Conservation (phyloP, 2,329 filamentous ascomycete species). For the Colletotrichum euphorbiae region DNA sequence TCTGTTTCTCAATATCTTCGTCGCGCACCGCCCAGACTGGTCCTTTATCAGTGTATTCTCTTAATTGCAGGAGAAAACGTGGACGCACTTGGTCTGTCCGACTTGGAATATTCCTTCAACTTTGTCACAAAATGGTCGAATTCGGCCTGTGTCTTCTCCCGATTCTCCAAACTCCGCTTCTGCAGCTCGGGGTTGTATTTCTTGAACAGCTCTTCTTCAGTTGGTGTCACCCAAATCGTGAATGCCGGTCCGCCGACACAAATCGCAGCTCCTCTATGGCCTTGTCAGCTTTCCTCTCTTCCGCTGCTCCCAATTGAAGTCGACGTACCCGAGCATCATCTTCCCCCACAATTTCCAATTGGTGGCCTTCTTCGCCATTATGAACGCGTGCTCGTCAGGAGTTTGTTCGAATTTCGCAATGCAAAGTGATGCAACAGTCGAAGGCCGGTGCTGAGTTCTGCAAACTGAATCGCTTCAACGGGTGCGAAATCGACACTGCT, state of each 20-base stretch:
- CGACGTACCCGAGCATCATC: constrained; percentile 75
- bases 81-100: constrained; percentile 85
- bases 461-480: background rate
- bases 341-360: constrained; percentile 74
- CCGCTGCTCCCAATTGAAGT: background rate
- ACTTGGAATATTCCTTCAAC: constrained; percentile 90
- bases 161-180: constrained; percentile 83
- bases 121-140: constrained; percentile 88
- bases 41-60: background rate
- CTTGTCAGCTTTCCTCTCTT: constrained; percentile 26
- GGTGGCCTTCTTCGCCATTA: constrained; percentile 59
- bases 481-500: background rate
- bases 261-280: constrained; percentile 73
- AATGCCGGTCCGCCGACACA: constrained; percentile 88
- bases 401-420: too few species aligned
- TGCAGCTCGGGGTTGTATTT: constrained; percentile 96
- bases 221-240: constrained; percentile 82
- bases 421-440: too few species aligned
- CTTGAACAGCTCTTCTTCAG: constrained; percentile 92
- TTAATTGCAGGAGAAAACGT: background rate
- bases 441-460: background rate
- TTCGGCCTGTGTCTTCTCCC: constrained; percentile 81
- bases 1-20: constrained; percentile 59
- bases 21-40: constrained; percentile 65
- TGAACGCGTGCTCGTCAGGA: constrained; percentile 5